A percentile compares a stretch with the other conserved stretches of the same genome.
Conservation (phyloP, 163 green algal genomes). For the Chlamydomonas reinhardtii region DNA sequence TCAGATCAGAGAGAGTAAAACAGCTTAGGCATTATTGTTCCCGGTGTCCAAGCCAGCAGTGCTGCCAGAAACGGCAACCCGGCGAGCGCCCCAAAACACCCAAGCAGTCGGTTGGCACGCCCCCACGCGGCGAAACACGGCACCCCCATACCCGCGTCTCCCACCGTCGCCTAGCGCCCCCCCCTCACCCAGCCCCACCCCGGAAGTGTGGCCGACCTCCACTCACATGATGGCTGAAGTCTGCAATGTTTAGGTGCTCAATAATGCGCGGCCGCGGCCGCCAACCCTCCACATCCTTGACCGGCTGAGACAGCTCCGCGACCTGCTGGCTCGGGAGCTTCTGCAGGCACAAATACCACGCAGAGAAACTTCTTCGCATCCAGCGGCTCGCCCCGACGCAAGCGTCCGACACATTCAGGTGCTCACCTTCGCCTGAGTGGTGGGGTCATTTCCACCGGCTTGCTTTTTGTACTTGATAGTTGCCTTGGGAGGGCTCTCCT, state of each 20-base stretch:
- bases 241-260: constrained; percentile 80
- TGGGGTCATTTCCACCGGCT: constrained; percentile 58
- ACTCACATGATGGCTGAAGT: constrained; percentile 75
- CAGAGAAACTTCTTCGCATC: too few species aligned
- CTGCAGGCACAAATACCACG: constrained; percentile 42
- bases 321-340: constrained; percentile 69
- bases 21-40: too few species aligned
- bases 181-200: too few species aligned
- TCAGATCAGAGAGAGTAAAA: too few species aligned
- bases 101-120: too few species aligned
- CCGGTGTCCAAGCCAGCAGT: too few species aligned
- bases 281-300: constrained; percentile 65
- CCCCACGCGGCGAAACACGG: too few species aligned
- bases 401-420: background rate
- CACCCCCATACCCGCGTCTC: too few species aligned
- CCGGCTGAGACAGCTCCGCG: constrained; percentile 54
- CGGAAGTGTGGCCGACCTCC: background rate
- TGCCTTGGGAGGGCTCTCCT: constrained; percentile 35
- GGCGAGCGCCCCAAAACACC: too few species aligned
- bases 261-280: constrained; percentile 76
- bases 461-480: constrained; percentile 79
- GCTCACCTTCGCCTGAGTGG: constrained; percentile 59
- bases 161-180: too few species aligned
- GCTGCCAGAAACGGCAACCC: too few species aligned
- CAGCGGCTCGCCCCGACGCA: background rate